phyloP scores from a whole-genome alignment of 1,284 basidiomycete genomes.

The Melanopsichium pennsylvanicum region DNA sequence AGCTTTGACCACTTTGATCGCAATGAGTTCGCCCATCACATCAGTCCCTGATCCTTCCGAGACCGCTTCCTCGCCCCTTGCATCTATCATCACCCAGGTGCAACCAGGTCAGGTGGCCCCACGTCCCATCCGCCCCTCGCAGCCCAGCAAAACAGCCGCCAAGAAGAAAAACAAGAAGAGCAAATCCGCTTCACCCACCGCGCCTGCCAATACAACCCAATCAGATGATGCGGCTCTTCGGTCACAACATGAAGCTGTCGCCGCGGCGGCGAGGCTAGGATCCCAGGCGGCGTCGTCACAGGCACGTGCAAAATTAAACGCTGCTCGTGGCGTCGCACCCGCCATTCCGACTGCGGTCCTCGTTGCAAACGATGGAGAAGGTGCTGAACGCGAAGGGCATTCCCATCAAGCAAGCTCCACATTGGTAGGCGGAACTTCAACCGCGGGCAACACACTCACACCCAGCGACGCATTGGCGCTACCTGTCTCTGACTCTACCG shows the following conservation, averaged over 20 bases:
- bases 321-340: not conserved
- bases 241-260: slow-evolving; percentile 31
- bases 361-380: too few species aligned
- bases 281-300: slow-evolving; percentile 35
- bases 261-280: slow-evolving; percentile 26
- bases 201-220: slow-evolving; percentile 4
- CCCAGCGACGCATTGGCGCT: too few species aligned
- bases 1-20: too few species aligned
- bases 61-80: slow-evolving; percentile 23
- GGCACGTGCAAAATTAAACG: slow-evolving; percentile 15
- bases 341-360: not conserved
- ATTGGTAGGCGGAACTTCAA: slow-evolving; percentile 23
- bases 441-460: slow-evolving; percentile 24
- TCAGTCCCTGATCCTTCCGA: slow-evolving; percentile 51
- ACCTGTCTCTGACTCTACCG: too few species aligned
- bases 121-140: too few species aligned
- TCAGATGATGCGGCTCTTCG: slow-evolving; percentile 17
- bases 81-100: slow-evolving; percentile 57
- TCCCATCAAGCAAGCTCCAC: slow-evolving; percentile 37
- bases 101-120: slow-evolving; percentile 43
- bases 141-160: too few species aligned
- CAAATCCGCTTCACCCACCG: slow-evolving; percentile 8
- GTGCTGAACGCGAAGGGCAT: slow-evolving; percentile 4
- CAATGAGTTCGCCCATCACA: slow-evolving; percentile 48
- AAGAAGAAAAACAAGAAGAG: slow-evolving; percentile 45